A percentile compares a stretch with the other conserved stretches of the same genome.
Evolutionary conservation across 2,329 filamentous ascomycete genomes (phyloP).

Genomic region (Aspergillus felis): DNA sequence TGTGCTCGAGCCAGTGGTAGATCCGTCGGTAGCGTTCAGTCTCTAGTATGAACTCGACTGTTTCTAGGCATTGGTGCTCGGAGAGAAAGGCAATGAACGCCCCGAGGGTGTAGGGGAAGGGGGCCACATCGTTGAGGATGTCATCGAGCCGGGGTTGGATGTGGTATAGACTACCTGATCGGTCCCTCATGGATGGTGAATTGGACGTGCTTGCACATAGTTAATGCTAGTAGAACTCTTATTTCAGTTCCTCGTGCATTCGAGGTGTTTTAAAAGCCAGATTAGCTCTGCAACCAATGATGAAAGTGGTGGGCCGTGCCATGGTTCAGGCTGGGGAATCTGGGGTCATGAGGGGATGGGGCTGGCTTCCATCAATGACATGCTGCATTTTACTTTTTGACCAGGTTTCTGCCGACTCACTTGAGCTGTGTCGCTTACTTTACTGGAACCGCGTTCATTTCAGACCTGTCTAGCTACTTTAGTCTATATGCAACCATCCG

Average conservation of each 20-base stretch:
- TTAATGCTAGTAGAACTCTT: not conserved
- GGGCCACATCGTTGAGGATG: constrained; percentile 75
- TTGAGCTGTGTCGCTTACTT: not conserved
- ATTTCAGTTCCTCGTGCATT: not conserved
- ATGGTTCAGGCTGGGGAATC: not conserved
- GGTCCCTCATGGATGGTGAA: not conserved
- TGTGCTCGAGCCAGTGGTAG: constrained; percentile 44
- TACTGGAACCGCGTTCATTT: not conserved
- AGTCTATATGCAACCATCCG: not conserved
- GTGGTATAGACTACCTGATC: constrained; percentile 7
- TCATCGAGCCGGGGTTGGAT: constrained; percentile 69
- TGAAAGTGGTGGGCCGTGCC: not conserved
- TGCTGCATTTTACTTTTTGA: no score
- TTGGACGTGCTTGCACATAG: not conserved
- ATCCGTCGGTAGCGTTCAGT: constrained; percentile 71
- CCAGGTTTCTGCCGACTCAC: no score
- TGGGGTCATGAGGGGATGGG: not conserved
- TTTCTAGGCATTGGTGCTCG: constrained; percentile 90
- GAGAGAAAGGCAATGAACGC: constrained; percentile 92
- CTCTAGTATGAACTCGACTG: constrained; percentile 88
- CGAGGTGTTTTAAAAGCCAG: not conserved
- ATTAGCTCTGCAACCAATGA: not conserved
- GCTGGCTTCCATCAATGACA: not conserved
- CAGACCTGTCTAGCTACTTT: not conserved
- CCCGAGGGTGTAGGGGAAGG: constrained; percentile 77